Base-by-base conservation (phyloP, 1,284 basidiomycete species). In the Farysia itapuensis region DNA sequence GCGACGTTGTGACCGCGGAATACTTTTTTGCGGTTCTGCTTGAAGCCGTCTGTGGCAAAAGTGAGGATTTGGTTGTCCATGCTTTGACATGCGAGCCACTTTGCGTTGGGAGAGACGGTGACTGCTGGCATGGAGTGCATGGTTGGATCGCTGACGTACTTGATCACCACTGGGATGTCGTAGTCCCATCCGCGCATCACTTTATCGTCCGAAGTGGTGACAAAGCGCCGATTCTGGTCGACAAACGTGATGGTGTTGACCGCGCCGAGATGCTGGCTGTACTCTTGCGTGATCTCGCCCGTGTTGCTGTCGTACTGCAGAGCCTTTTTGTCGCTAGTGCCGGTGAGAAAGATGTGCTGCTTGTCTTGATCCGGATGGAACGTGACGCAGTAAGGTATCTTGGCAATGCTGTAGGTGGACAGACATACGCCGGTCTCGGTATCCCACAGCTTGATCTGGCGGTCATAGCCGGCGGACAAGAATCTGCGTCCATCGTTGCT, bases 91-190 rank as follows among this genome's bases (percentile, higher is more conserved):
- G 93, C 93, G 60, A 99, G 87, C 81, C 92, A 97, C 81, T 95
- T 95, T 74, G 87, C 88, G 48, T 85, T 91, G 9, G 95, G 95
- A 78, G 96, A 91, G 23, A 93, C 79, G 8, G 90, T 90, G 28
- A 97, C 93, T 14, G 94, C 89, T 11, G 95, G 95, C 93, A 99
- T 97, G 25, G 91, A 95, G 79, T 99, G 93, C 95, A 99, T 98
- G 75, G 91, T 87, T 8, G 95, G 95, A 78, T 99, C 95, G 23
- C 95, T 93, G 54, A 98, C 96, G 78, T 97, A 95, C 79, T 99
- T 98, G 83, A 98, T 97, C 48, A 96, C 92, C 20, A 98, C 93
- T 4, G 93, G 93, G 60, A 96, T 96, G 79, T 97, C 92, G 42
- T 58, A 78, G 52, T 79, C 78, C 95, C 95, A 99, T 15, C 90